These are phyloP conservation scores for Phytophthora fragariae DNA, from an alignment of 352 stramenopile species.

Conservation along the genomic window DNA sequence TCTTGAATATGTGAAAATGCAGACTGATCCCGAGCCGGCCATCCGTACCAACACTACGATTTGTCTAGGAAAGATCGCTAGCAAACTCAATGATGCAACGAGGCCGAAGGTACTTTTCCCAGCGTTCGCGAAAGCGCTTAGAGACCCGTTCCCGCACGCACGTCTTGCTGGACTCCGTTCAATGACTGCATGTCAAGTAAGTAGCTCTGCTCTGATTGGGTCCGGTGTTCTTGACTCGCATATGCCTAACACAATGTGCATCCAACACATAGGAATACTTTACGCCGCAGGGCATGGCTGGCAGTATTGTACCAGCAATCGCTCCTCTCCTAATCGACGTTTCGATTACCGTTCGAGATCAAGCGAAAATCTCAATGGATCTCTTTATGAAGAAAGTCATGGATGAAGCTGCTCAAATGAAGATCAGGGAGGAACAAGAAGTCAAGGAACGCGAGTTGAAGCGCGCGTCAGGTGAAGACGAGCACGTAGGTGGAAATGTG, in stretches of 20 bases:
- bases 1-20: not conserved
- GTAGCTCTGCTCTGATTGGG: slow-evolving; percentile 5
- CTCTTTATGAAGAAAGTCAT: slow-evolving; percentile 87
- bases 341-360: slow-evolving; percentile 79
- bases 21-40: slow-evolving; percentile 90
- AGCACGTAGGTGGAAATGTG: slow-evolving; percentile 24
- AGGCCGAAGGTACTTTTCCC: slow-evolving; percentile 91
- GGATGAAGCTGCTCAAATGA: slow-evolving; percentile 83
- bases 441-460: slow-evolving; percentile 69
- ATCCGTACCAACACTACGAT: slow-evolving; percentile 95
- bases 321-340: slow-evolving; percentile 83
- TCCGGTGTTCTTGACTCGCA: not conserved
- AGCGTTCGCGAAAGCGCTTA: slow-evolving; percentile 84
- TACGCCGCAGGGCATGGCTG: slow-evolving; percentile 68
- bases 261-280: slow-evolving; percentile 67
- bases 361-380: slow-evolving; percentile 78
- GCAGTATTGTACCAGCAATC: slow-evolving; percentile 81
- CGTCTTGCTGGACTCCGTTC: slow-evolving; percentile 87
- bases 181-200: slow-evolving; percentile 81
- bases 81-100: slow-evolving; percentile 87
- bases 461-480: slow-evolving; percentile 43
- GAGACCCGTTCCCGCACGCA: slow-evolving; percentile 91
- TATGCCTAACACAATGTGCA: slow-evolving; percentile 11
- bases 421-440: slow-evolving; percentile 74
- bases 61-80: slow-evolving; percentile 90